Percentiles rank a stretch among this genome's conserved stretches.
Conservation (phyloP, 1,139 yeast genomes). For the Pichia cactophila region DNA sequence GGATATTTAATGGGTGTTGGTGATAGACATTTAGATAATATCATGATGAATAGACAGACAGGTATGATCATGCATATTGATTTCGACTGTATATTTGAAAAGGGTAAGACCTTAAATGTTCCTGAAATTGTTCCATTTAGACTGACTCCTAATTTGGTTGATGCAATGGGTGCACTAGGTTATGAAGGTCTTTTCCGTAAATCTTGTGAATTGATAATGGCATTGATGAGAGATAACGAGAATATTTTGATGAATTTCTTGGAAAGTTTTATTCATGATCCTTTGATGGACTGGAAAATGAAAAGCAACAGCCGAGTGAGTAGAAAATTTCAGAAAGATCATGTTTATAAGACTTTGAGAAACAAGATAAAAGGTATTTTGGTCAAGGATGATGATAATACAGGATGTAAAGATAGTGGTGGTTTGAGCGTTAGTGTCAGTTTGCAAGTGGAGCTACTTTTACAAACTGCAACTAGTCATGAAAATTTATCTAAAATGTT, state of each 20-base stretch:
- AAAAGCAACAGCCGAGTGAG: conserved; percentile 12
- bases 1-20: conserved; percentile 90
- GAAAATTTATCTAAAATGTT: conserved; percentile 80
- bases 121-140: conserved; percentile 96
- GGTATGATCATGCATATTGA: conserved; percentile 91
- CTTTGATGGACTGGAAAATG: conserved; percentile 63
- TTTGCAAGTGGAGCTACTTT: conserved; percentile 87
- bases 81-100: conserved; percentile 92
- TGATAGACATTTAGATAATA: conserved; percentile 92
- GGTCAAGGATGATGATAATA: conserved; percentile 48
- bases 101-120: conserved; percentile 51
- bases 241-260: conserved; percentile 85
- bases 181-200: conserved; percentile 85
- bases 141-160: conserved; percentile 78
- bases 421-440: conserved; percentile 83
- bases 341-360: conserved; percentile 67
- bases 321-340: conserved; percentile 17
- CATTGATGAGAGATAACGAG: conserved; percentile 68
- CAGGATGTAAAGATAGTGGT: conserved; percentile 28
- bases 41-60: conserved; percentile 60
- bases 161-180: conserved; percentile 86
- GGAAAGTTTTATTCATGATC: conserved; percentile 90
- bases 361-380: conserved; percentile 80
- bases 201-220: conserved; percentile 78
- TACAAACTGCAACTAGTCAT: conserved; percentile 72